phyloP scores from a whole-genome alignment of 306 rosid species.

The Clitoria ternatea region DNA sequence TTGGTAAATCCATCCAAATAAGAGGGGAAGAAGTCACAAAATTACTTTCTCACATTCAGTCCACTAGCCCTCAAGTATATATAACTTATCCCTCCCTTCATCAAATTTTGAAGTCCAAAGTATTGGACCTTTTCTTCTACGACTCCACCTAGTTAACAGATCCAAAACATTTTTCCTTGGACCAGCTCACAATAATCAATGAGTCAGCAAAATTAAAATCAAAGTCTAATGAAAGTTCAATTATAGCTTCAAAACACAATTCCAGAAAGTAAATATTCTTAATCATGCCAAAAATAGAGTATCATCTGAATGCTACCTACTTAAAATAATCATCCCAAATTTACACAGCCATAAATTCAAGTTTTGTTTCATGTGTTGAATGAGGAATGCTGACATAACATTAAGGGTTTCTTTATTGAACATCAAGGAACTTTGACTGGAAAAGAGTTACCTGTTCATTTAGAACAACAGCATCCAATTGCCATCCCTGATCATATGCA shows the following conservation, averaged over 20 bases:
- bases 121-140: background rate
- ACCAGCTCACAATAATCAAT: background rate
- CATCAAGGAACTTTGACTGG: background rate
- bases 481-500: constrained; percentile 73
- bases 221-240: background rate
- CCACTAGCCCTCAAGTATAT: no score
- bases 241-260: background rate
- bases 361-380: background rate
- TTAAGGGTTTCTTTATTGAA: no score
- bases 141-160: background rate
- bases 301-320: background rate
- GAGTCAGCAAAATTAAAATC: background rate
- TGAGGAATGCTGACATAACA: background rate
- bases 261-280: background rate
- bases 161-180: background rate
- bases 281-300: background rate
- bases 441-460: constrained; percentile 53
- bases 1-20: background rate
- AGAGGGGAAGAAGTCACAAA: background rate
- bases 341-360: background rate
- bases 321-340: background rate
- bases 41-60: background rate
- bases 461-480: constrained; percentile 50
- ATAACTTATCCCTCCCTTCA: no score
- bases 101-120: background rate